Evolutionary conservation across 2,329 filamentous ascomycete genomes (phyloP).

Genomic region (Penicillium rolfsii): DNA sequence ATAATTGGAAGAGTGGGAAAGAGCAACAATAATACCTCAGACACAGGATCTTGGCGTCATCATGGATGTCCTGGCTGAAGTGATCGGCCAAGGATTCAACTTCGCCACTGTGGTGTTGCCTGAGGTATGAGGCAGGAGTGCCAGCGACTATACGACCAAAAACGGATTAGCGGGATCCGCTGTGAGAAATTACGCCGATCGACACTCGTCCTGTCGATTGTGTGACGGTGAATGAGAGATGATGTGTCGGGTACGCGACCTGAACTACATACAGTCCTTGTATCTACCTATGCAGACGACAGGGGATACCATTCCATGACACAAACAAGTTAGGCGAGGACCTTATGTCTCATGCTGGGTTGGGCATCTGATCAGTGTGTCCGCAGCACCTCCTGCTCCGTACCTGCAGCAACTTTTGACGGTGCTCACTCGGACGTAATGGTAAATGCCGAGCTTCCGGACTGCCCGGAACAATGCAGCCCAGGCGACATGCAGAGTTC

Average conservation of each 20-base stretch:
- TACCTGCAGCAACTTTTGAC: neutral
- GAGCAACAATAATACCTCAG: neutral
- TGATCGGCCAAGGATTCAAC: neutral
- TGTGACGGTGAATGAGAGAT: neutral
- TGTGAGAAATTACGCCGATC: neutral
- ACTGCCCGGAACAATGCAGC: neutral
- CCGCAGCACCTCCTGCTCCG: neutral
- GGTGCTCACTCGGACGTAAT: neutral
- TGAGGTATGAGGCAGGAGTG: slow-evolving; percentile 5
- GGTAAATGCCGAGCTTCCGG: slow-evolving; percentile 1
- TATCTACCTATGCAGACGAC: neutral
- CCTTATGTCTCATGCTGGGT: neutral
- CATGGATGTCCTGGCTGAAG: neutral
- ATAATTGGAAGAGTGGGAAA: neutral
- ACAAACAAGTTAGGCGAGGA: neutral
- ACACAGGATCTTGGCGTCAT: neutral
- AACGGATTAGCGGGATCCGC: neutral
- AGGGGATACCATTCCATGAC: neutral
- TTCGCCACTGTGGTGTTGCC: slow-evolving; percentile 4
- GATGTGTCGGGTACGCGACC: too few species aligned
- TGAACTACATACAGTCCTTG: too few species aligned
- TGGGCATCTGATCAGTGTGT: neutral
- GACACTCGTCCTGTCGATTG: neutral
- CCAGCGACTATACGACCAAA: neutral
- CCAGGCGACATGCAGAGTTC: neutral